phyloP scores from a whole-genome alignment of 352 stramenopile genomes.

The Pythium rishiriense region DNA sequence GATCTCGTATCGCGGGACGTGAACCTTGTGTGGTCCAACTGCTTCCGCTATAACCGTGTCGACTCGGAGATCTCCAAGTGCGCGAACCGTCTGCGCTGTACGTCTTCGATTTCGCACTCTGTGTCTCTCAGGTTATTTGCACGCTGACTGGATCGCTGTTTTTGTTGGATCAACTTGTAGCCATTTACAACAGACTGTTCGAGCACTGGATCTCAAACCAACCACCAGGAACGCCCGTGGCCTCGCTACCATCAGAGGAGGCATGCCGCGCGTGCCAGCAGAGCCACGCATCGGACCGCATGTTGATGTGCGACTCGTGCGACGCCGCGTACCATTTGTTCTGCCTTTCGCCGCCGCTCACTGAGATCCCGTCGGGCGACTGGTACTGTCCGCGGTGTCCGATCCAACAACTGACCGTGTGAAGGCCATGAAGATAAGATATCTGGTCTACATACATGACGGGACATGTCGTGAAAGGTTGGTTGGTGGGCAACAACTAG shows the following conservation, averaged over 20 bases:
- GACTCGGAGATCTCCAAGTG: slow-evolving; percentile 81
- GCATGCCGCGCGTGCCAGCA: slow-evolving; percentile 65
- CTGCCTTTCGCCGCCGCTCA: slow-evolving; percentile 66
- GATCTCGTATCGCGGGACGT: slow-evolving; percentile 64
- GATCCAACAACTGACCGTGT: slow-evolving; percentile 21
- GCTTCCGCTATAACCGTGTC: slow-evolving; percentile 81
- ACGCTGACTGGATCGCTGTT: slow-evolving; percentile 16
- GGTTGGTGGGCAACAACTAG: not conserved
- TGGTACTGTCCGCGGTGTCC: slow-evolving; percentile 84
- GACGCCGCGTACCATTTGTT: slow-evolving; percentile 84
- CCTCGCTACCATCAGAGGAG: slow-evolving; percentile 63
- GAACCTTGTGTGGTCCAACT: slow-evolving; percentile 84
- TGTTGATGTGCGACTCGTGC: slow-evolving; percentile 85
- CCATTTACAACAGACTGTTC: slow-evolving; percentile 80
- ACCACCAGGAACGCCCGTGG: slow-evolving; percentile 47
- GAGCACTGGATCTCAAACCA: slow-evolving; percentile 72
- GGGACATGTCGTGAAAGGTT: too few species aligned
- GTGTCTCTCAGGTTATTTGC: not conserved
- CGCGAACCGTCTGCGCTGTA: slow-evolving; percentile 78
- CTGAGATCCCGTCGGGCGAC: slow-evolving; percentile 63
- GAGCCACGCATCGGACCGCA: slow-evolving; percentile 67
- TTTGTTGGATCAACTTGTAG: slow-evolving; percentile 27
- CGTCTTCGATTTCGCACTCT: slow-evolving; percentile 25
- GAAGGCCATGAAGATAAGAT: not conserved
- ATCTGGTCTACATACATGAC: too few species aligned